Conservation (phyloP, 176 grass and related monocot species). For the Thinopyrum elongatum region DNA sequence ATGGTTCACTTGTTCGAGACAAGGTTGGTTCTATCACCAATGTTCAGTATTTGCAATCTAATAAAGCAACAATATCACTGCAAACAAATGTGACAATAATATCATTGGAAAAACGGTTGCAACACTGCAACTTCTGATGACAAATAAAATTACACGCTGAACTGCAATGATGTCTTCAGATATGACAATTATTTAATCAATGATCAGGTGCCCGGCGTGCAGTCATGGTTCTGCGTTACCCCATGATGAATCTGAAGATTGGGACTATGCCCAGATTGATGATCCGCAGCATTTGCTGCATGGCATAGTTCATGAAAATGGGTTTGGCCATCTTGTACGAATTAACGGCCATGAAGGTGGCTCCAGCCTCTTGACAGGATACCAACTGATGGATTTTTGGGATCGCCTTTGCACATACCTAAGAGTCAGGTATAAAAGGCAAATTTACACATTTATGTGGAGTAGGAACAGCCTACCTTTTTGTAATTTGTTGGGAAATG, state of each 20-base stretch:
- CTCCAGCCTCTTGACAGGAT: constrained; percentile 42
- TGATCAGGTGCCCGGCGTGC: constrained; percentile 43
- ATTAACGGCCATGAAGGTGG: constrained; percentile 67
- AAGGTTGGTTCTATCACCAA: constrained; percentile 35
- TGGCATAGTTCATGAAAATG: constrained; percentile 69
- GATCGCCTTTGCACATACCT: constrained; percentile 69
- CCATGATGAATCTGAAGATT: constrained; percentile 26
- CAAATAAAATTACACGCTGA: background rate
- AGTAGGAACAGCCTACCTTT: background rate
- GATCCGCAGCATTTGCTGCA: constrained; percentile 57
- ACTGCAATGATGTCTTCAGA: background rate
- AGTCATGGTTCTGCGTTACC: constrained; percentile 11
- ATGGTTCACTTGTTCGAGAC: constrained; percentile 27
- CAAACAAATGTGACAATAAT: background rate
- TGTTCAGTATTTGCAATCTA: background rate
- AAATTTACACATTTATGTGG: background rate
- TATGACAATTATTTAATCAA: background rate
- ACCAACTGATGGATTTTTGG: constrained; percentile 76
- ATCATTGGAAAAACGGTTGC: background rate
- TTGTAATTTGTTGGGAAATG: background rate
- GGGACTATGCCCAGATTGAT: constrained; percentile 46
- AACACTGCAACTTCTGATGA: background rate
- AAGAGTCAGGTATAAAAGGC: constrained; percentile 54
- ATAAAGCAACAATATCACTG: background rate
- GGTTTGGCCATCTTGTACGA: constrained; percentile 67